Percentiles rank a stretch among this genome's conserved stretches.
Conservation (phyloP, 2,329 filamentous ascomycete genomes). For the Periglandula ipomoeae region DNA sequence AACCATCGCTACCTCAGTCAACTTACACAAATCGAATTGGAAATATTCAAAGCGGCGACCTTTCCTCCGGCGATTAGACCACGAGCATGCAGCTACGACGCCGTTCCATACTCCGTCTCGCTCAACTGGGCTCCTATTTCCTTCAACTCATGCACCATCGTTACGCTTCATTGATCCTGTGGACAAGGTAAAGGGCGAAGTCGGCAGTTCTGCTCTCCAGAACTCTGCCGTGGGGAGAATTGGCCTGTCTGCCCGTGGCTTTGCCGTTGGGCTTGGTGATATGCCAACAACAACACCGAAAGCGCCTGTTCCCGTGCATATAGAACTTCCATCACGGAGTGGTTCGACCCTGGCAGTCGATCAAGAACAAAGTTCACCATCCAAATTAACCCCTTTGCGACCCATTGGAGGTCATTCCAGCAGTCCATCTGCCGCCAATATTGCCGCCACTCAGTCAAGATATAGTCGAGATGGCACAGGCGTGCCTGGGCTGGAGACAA, state of each 20-base stretch:
- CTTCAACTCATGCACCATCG: slow-evolving; percentile 22
- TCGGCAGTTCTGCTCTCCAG: not conserved
- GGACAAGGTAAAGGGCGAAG: slow-evolving; percentile 21
- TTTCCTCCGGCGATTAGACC: slow-evolving; percentile 14
- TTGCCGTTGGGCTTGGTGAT: not conserved
- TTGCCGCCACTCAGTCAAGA: not conserved
- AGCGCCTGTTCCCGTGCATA: slow-evolving; percentile 11
- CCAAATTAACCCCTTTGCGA: not conserved
- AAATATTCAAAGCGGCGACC: slow-evolving; percentile 17
- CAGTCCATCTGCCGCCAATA: not conserved
- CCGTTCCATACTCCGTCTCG: slow-evolving; percentile 35
- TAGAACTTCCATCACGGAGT: not conserved
- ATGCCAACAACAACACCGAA: slow-evolving; percentile 15
- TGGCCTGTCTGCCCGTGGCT: not conserved
- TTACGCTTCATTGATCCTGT: slow-evolving; percentile 21
- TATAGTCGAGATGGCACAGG: not conserved
- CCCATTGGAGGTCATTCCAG: not conserved
- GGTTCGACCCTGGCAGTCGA: not conserved
- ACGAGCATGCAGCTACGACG: slow-evolving; percentile 12
- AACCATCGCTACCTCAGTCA: not conserved
- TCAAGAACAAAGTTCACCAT: not conserved
- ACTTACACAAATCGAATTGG: slow-evolving; percentile 16
- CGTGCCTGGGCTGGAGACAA: not conserved
- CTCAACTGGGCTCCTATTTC: slow-evolving; percentile 32
- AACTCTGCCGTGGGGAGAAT: not conserved